Base-by-base conservation (phyloP, 2,329 filamentous ascomycete genomes). In the Fusarium solani-melongenae region DNA sequence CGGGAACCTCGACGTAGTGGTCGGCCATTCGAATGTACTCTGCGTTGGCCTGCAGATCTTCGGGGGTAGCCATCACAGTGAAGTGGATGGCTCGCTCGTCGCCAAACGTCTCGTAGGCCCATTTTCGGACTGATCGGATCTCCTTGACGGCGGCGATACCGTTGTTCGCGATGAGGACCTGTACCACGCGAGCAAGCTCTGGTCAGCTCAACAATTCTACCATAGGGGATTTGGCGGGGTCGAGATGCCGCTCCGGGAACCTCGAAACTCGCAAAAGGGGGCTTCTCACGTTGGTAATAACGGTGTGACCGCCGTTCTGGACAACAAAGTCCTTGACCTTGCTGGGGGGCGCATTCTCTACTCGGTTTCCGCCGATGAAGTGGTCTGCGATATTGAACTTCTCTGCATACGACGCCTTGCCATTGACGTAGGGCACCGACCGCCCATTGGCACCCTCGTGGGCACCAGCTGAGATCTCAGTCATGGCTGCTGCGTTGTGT, bases 11-110 rank as follows among this genome's bases (percentile, higher is more conserved):
- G 78, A 99, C 96, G 84, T 99, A 99, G 89, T 98, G 94, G 86
- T 99, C 96, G 36, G 96, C 96, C 96, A 99, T 98, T 83, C 96
- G 92, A 83, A 99, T 99, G 87, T 99, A 99, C 86, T 99, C 96
- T 77, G 96, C 96, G 84, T 99, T 99, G 82, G 96, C 96, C 83
- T 93, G 91, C 82, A 99, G 85, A 92, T 99, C 96, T 86, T 99
- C 96, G 58, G 96, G 96, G 41, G 96, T 99, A 78, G 96, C 96
- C 96, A 99, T 99, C 82, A 99, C 96, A 73, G 96, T 99, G 87
- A 99, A 99, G 83, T 98, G 95, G 82, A 99, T 98, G 79, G 96
- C 96, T 81, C 93, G 91, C 88, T 99, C 96, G 86, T 99, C 95
- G 86, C 96, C 96, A 82, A 99, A 99, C 9, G 94, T 97, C 87